Conservation (phyloP, 192 early-diverging fungal species). For the Mortierella claussenii region DNA sequence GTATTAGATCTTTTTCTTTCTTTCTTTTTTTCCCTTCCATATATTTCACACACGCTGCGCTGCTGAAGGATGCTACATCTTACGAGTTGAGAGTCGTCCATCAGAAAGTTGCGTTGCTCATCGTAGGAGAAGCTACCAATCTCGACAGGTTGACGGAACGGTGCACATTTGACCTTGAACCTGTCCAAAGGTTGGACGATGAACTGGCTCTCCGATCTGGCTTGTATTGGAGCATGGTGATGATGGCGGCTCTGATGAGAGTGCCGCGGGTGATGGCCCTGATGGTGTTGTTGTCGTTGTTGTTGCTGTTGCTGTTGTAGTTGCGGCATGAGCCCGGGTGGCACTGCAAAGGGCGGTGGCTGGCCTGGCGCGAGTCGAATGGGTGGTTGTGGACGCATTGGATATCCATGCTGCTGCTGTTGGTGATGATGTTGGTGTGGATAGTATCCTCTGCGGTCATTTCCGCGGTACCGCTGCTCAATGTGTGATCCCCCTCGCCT, state of each 20-base stretch:
- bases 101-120: slow-evolving; percentile 61
- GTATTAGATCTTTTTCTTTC: too few species aligned
- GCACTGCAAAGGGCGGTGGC: slow-evolving; percentile 12
- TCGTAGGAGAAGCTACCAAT: slow-evolving; percentile 75
- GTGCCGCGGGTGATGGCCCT: not conserved
- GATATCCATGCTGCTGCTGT: not conserved
- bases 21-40: not conserved
- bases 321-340: not conserved
- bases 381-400: not conserved
- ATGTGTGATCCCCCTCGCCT: too few species aligned
- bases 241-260: not conserved
- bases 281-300: not conserved
- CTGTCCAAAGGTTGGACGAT: slow-evolving; percentile 37
- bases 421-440: not conserved
- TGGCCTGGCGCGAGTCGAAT: slow-evolving; percentile 25
- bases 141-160: slow-evolving; percentile 71
- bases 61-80: not conserved
- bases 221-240: too few species aligned
- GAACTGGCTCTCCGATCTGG: slow-evolving; percentile 42
- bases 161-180: slow-evolving; percentile 56
- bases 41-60: not conserved
- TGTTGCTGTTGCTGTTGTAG: slow-evolving; percentile 3
- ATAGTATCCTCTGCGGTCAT: too few species aligned
- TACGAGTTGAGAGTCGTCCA: slow-evolving; percentile 72
- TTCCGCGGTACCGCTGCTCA: too few species aligned